phyloP scores from a whole-genome alignment of 805 yeast genomes.

The Yarrowia yakushimensis region DNA sequence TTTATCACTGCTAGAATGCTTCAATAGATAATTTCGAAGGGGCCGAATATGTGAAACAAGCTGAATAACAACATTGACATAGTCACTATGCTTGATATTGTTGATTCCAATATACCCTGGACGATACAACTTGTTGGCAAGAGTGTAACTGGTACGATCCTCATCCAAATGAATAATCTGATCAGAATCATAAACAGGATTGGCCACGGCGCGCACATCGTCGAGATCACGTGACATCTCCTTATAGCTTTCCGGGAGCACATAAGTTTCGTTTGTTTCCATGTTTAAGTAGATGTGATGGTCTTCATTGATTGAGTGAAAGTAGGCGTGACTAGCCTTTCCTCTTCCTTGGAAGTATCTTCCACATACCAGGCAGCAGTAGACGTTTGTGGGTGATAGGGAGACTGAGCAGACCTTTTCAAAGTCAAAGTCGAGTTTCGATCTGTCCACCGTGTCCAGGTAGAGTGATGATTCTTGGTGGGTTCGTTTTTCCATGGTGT shows the following conservation, averaged over 20 bases:
- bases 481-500: conserved; percentile 5
- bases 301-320: conserved; percentile 58
- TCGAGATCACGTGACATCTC: conserved; percentile 42
- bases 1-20: conserved; percentile 27
- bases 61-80: conserved; percentile 57
- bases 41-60: conserved; percentile 51
- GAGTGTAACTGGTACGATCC: conserved; percentile 25
- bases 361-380: conserved; percentile 73
- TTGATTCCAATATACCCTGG: conserved; percentile 69
- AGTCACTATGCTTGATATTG: conserved; percentile 50
- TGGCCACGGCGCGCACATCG: conserved; percentile 51
- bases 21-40: conserved; percentile 48
- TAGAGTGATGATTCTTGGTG: conserved; percentile 28
- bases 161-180: conserved; percentile 40
- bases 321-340: conserved; percentile 59
- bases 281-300: conserved; percentile 65
- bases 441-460: conserved; percentile 42
- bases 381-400: conserved; percentile 56
- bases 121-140: conserved; percentile 40
- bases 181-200: conserved; percentile 47
- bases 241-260: conserved; percentile 61
- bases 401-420: conserved; percentile 65
- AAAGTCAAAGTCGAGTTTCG: conserved; percentile 60
- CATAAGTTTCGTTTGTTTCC: conserved; percentile 46
- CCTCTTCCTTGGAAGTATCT: conserved; percentile 68